Percentiles rank a stretch among this genome's conserved stretches.
phyloP scores from a whole-genome alignment of 1,284 basidiomycete genomes.

The Cryptococcus neoformans region DNA sequence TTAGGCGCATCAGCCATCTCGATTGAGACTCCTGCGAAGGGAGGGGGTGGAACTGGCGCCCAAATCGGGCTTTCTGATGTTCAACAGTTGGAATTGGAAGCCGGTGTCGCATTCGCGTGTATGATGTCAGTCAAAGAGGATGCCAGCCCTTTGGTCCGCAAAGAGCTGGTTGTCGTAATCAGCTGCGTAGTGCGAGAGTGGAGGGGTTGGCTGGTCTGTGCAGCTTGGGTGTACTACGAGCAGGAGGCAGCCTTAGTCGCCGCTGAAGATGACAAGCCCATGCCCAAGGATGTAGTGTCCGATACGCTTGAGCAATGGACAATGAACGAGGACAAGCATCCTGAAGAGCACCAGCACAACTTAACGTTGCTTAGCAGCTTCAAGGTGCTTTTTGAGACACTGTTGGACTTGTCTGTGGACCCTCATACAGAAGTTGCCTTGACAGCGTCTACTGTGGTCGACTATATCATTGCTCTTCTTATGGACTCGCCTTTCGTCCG shows the following conservation, averaged over 20 bases:
- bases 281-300: constrained; percentile 53
- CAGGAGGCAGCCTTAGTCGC: constrained; percentile 53
- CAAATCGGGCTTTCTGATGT: constrained; percentile 74
- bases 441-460: constrained; percentile 84
- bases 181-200: constrained; percentile 94
- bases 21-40: constrained; percentile 60
- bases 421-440: constrained; percentile 90
- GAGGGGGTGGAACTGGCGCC: constrained; percentile 81
- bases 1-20: constrained; percentile 75
- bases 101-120: constrained; percentile 56
- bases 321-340: constrained; percentile 50
- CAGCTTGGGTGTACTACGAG: constrained; percentile 94
- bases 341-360: constrained; percentile 73
- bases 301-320: constrained; percentile 75
- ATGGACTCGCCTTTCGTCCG: constrained; percentile 81
- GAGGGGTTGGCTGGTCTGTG: constrained; percentile 92
- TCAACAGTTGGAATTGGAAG: constrained; percentile 59
- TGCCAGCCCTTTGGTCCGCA: constrained; percentile 92
- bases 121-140: constrained; percentile 78
- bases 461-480: constrained; percentile 86
- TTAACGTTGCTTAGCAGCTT: constrained; percentile 81
- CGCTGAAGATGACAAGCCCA: constrained; percentile 43
- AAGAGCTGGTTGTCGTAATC: constrained; percentile 87
- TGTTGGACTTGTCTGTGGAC: constrained; percentile 89
- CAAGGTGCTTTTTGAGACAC: constrained; percentile 85